These are phyloP conservation scores for Colletotrichum truncatum DNA, from an alignment of 2,329 filamentous ascomycete genomes.

Conservation along the genomic window DNA sequence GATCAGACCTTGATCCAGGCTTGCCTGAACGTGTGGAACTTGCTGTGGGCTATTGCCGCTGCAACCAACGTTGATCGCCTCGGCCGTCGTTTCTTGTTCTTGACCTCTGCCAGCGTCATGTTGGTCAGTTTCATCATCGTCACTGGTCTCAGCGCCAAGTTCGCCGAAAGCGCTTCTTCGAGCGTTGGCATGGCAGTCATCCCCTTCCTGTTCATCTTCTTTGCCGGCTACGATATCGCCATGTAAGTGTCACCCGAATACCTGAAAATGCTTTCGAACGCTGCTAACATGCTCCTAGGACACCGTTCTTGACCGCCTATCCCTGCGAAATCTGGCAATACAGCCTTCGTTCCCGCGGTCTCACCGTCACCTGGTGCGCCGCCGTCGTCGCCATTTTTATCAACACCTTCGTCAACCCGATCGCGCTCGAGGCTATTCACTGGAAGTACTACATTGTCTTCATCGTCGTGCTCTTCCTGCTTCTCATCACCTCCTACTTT, in stretches of 20 bases:
- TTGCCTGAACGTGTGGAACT: conserved; percentile 28
- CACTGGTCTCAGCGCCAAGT: conserved; percentile 27
- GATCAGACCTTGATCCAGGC: conserved; percentile 47
- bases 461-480: conserved; percentile 40
- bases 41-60: conserved; percentile 24
- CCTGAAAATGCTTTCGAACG: background rate
- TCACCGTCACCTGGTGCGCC: conserved; percentile 22
- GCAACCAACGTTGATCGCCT: conserved; percentile 25
- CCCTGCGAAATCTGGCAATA: conserved; percentile 28
- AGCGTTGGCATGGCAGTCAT: conserved; percentile 41
- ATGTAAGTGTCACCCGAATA: background rate
- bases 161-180: conserved; percentile 32
- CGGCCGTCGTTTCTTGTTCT: conserved; percentile 25
- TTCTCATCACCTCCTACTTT: conserved; percentile 17
- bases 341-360: conserved; percentile 13
- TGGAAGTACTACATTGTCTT: conserved; percentile 58
- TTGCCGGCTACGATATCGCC: conserved; percentile 37
- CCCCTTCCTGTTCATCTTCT: conserved; percentile 50
- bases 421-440: conserved; percentile 48
- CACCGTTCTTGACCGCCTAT: conserved; percentile 19
- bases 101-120: conserved; percentile 23
- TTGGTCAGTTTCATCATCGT: conserved; percentile 21
- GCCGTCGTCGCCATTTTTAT: conserved; percentile 23
- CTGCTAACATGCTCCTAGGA: background rate
- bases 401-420: conserved; percentile 51